These are phyloP conservation scores for Apophysomyces sp. DNA, from an alignment of 371 early-diverging fungal genomes.

Conservation along the genomic window DNA sequence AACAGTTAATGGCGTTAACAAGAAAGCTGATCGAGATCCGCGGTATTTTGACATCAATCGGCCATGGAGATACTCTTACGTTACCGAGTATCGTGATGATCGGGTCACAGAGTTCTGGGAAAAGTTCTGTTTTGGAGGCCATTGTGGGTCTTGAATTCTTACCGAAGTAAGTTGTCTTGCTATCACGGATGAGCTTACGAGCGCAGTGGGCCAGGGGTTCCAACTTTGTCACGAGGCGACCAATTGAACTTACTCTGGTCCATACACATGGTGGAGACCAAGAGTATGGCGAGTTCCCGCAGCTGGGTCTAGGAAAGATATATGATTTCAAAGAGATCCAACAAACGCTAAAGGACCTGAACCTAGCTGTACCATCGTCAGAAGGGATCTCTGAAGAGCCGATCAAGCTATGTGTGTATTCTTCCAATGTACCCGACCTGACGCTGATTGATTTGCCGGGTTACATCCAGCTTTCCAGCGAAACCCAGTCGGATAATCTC, in stretches of 20 bases:
- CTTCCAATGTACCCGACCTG: conserved; percentile 94
- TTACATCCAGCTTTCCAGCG: conserved; percentile 93
- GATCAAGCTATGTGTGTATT: conserved; percentile 93
- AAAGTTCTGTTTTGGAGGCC: conserved; percentile 98
- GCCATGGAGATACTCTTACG: conserved; percentile 71
- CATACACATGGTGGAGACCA: conserved; percentile 85
- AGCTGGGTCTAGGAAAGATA: conserved; percentile 86
- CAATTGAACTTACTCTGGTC: conserved; percentile 96
- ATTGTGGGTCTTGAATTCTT: conserved; percentile 98
- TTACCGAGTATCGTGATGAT: conserved; percentile 98
- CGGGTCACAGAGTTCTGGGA: conserved; percentile 98
- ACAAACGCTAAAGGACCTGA: conserved; percentile 88
- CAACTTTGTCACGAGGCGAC: conserved; percentile 99
- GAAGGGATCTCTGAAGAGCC: conserved; percentile 94
- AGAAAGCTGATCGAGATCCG: conserved; percentile 93
- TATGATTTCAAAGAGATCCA: conserved; percentile 86
- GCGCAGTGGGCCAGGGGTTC: conserved; percentile 62
- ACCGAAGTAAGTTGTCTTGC: conserved; percentile 90
- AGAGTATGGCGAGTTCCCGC: conserved; percentile 96
- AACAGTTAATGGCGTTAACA: conserved; percentile 86
- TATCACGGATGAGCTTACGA: not conserved
- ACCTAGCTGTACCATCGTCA: conserved; percentile 87
- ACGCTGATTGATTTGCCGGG: conserved; percentile 99
- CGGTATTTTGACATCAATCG: conserved; percentile 85
- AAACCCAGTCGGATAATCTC: conserved; percentile 91